A percentile compares a stretch with the other conserved stretches of the same genome.
Evolutionary conservation across 1,139 yeast genomes (phyloP).

Genomic region (Sugiyamaella paludigena): DNA sequence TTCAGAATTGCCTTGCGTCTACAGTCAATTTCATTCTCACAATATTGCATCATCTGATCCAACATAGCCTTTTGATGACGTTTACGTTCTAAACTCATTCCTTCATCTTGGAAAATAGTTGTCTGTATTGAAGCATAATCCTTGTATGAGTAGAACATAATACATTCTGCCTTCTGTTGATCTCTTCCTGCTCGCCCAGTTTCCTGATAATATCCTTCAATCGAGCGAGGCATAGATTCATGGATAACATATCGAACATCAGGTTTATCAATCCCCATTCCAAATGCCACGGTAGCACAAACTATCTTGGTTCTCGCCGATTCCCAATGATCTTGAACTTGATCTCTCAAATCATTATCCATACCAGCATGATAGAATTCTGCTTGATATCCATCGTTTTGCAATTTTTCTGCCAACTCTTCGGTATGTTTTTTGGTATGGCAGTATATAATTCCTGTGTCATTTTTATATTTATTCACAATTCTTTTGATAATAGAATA

Average conservation of each 20-base stretch:
- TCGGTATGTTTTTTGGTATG: conserved; percentile 90
- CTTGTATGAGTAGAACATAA: conserved; percentile 72
- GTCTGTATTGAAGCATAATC: conserved; percentile 49
- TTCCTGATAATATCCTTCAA: conserved; percentile 96
- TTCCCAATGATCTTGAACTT: conserved; percentile 83
- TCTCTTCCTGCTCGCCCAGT: conserved; percentile 99
- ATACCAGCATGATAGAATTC: conserved; percentile 93
- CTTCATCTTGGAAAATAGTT: conserved; percentile 17
- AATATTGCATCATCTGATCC: conserved; percentile 83
- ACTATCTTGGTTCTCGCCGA: conserved; percentile 64
- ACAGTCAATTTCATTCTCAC: conserved; percentile 89
- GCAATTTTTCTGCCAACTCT: conserved; percentile 63
- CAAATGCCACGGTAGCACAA: conserved; percentile 97
- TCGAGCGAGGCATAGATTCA: conserved; percentile 79
- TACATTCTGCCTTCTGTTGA: conserved; percentile 76
- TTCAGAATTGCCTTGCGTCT: conserved; percentile 84
- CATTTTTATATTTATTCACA: conserved; percentile 52
- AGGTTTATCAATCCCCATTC: conserved; percentile 98
- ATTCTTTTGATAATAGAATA: conserved; percentile 54
- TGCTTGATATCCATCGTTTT: conserved; percentile 59
- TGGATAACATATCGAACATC: conserved; percentile 92
- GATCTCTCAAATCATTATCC: conserved; percentile 68
- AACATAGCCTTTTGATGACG: conserved; percentile 77
- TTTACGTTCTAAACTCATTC: conserved; percentile 44
- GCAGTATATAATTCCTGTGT: conserved; percentile 90